These are phyloP conservation scores for Torulaspora globosa DNA, from an alignment of 1,139 yeast genomes.

Conservation along the genomic window DNA sequence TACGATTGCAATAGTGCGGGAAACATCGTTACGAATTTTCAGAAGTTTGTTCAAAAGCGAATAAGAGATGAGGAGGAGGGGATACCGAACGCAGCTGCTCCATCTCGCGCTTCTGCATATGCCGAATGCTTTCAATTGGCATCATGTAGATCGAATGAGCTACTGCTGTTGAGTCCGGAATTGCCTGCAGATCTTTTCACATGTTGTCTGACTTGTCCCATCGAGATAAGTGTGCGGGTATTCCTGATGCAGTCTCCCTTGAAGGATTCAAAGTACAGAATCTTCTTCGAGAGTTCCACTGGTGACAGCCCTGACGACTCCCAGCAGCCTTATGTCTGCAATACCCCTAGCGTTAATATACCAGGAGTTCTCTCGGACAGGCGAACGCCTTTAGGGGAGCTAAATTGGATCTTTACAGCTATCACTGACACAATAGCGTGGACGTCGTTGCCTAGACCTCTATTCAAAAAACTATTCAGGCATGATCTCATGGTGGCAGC, in stretches of 20 bases:
- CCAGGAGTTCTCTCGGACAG: slow-evolving; percentile 93
- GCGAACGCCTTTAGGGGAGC: slow-evolving; percentile 91
- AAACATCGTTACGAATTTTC: slow-evolving; percentile 83
- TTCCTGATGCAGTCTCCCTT: slow-evolving; percentile 81
- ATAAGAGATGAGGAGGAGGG: slow-evolving; percentile 82
- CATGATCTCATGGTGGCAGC: slow-evolving; percentile 98
- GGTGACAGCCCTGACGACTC: slow-evolving; percentile 38
- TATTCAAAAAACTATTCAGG: slow-evolving; percentile 84
- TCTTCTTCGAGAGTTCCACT: slow-evolving; percentile 40
- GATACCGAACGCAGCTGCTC: slow-evolving; percentile 59
- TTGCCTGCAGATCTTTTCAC: slow-evolving; percentile 95
- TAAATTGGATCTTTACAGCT: slow-evolving; percentile 97
- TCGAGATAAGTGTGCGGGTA: slow-evolving; percentile 90
- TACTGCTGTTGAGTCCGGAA: slow-evolving; percentile 89
- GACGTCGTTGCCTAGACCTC: slow-evolving; percentile 84
- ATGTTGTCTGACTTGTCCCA: slow-evolving; percentile 92
- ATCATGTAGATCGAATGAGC: slow-evolving; percentile 83
- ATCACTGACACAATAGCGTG: slow-evolving; percentile 98
- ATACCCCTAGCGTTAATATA: slow-evolving; percentile 54
- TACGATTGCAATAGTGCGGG: slow-evolving; percentile 96
- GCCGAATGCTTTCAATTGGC: slow-evolving; percentile 91
- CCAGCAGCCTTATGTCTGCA: slow-evolving; percentile 32
- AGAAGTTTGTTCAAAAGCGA: slow-evolving; percentile 84
- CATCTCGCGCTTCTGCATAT: slow-evolving; percentile 54
- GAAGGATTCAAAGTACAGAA: slow-evolving; percentile 57